A percentile compares a stretch with the other conserved stretches of the same genome.
These are phyloP conservation scores for Euphrasia arctica DNA, from an alignment of 305 asterid genomes.

Conservation along the genomic window DNA sequence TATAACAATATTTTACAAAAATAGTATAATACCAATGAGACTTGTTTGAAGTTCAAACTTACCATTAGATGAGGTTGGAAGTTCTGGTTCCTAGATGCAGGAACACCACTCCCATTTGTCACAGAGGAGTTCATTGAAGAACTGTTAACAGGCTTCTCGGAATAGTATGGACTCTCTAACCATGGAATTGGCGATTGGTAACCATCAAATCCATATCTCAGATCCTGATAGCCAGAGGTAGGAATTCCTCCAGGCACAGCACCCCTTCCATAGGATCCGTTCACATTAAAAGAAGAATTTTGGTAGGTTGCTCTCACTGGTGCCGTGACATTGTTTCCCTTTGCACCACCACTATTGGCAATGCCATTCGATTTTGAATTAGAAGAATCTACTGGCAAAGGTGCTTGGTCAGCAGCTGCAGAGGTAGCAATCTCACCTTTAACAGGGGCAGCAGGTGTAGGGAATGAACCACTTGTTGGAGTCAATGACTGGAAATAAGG, in stretches of 20 bases:
- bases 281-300: slow-evolving; percentile 41
- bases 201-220: slow-evolving; percentile 56
- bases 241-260: slow-evolving; percentile 42
- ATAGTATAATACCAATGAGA: background rate
- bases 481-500: slow-evolving; percentile 52
- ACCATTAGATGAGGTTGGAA: slow-evolving; percentile 47
- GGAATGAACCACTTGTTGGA: slow-evolving; percentile 39
- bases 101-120: slow-evolving; percentile 40
- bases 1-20: background rate
- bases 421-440: slow-evolving; percentile 59
- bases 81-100: slow-evolving; percentile 45
- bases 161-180: slow-evolving; percentile 45
- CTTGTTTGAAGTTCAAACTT: slow-evolving; percentile 12
- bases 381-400: slow-evolving; percentile 46
- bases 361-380: slow-evolving; percentile 48
- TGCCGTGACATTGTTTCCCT: slow-evolving; percentile 42
- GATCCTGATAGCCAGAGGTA: slow-evolving; percentile 54
- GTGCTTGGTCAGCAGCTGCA: slow-evolving; percentile 51
- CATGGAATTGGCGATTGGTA: slow-evolving; percentile 51
- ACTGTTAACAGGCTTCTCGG: slow-evolving; percentile 41
- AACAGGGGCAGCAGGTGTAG: slow-evolving; percentile 37
- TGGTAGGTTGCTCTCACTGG: slow-evolving; percentile 36
- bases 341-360: slow-evolving; percentile 42
- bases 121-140: slow-evolving; percentile 44
- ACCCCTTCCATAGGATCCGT: slow-evolving; percentile 51